A percentile compares a stretch with the other conserved stretches of the same genome.
These are phyloP conservation scores for Tolypocladium ophioglossoides DNA, from an alignment of 2,329 filamentous ascomycete genomes.

Conservation along the genomic window DNA sequence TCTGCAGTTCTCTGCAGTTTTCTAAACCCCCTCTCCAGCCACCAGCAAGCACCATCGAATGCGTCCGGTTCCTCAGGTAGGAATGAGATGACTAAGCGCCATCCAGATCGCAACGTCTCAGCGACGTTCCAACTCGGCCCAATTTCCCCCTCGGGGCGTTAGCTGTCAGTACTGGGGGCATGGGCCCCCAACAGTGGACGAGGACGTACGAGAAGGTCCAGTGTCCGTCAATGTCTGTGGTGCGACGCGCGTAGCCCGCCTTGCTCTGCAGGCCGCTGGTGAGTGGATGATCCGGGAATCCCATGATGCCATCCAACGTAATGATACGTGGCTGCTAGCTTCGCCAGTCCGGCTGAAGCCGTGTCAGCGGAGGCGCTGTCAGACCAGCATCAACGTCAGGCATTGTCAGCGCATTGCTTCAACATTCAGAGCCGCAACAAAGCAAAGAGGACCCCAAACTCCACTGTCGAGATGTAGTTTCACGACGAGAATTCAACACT, in stretches of 20 bases:
- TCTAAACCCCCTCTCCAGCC: neutral
- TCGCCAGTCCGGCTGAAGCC: neutral
- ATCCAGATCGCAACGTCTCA: neutral
- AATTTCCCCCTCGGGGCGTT: neutral
- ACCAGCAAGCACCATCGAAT: neutral
- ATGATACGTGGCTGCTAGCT: neutral
- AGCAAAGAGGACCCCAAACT: neutral
- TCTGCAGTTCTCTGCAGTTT: neutral
- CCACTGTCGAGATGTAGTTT: neutral
- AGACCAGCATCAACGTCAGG: neutral
- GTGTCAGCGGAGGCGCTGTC: neutral
- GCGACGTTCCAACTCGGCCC: neutral
- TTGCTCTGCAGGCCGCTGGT: neutral
- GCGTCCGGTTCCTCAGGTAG: neutral
- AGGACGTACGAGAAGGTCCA: too few species aligned
- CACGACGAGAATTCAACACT: neutral
- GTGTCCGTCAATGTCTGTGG: neutral
- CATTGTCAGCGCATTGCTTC: neutral
- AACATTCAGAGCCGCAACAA: neutral
- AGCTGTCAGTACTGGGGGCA: neutral
- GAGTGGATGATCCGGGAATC: neutral
- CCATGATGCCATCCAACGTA: constrained; percentile 1
- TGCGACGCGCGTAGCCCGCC: neutral
- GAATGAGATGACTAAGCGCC: neutral
- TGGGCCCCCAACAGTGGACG: neutral